Percentiles rank a stretch among this genome's conserved stretches.
phyloP scores from a whole-genome alignment of 1,139 yeast genomes.

The Candida albicans region DNA sequence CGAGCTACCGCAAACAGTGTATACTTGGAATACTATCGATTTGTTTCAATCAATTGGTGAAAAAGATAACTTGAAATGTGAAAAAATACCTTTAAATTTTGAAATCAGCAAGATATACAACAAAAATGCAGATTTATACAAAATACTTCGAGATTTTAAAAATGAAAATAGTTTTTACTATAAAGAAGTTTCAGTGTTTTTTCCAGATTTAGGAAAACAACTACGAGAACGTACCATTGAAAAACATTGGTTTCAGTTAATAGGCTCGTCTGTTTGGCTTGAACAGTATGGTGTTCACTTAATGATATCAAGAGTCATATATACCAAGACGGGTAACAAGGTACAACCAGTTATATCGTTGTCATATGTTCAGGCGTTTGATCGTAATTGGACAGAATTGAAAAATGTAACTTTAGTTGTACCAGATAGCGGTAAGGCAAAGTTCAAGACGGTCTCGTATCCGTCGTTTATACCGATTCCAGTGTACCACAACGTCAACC shows the following conservation, averaged over 20 bases:
- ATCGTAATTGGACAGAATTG: conserved; percentile 29
- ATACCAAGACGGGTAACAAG: conserved; percentile 22
- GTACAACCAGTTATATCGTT: conserved; percentile 25
- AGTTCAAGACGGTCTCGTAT: conserved; percentile 19
- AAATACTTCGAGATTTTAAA: conserved; percentile 14
- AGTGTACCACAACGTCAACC: conserved; percentile 27
- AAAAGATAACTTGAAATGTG: neutral
- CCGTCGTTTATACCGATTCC: conserved; percentile 38
- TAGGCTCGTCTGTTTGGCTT: conserved; percentile 35
- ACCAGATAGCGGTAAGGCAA: neutral
- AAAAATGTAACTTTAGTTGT: conserved; percentile 22
- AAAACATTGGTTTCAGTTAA: conserved; percentile 29
- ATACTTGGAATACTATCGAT: neutral
- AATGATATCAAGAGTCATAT: conserved; percentile 30
- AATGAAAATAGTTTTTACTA: conserved; percentile 12
- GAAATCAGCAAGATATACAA: conserved; percentile 6
- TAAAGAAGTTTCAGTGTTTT: conserved; percentile 20
- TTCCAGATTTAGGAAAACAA: conserved; percentile 20
- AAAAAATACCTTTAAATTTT: neutral
- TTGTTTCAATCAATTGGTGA: conserved; percentile 1
- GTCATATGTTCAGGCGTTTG: conserved; percentile 19
- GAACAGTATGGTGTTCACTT: conserved; percentile 34
- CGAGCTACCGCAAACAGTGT: neutral
- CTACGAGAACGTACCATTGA: conserved; percentile 16
- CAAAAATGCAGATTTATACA: conserved; percentile 13